Evolutionary conservation across 805 yeast species (phyloP), one percentile per base, ranked within the genome.

Genomic region (Suhomyces prunicola): DNA sequence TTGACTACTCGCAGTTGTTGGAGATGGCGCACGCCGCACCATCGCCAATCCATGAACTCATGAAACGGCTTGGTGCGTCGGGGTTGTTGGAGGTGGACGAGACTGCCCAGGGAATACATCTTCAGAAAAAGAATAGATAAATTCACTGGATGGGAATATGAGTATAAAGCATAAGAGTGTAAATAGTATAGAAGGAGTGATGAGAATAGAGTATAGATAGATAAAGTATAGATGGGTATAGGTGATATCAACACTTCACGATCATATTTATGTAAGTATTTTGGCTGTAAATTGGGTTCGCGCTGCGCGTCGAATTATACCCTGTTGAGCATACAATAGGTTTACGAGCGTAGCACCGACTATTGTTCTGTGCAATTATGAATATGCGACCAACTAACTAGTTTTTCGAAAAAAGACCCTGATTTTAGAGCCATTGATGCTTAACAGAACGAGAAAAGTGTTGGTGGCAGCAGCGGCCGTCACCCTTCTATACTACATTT

Each of bases 61-160:
- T 67, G 54, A 60, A 55, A 29, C 51, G 52, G n/a, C 53, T 66
- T 44, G 72, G 64, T 2, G 57, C 52, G 35, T 50, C 57, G 15
- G 66, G 63, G 4, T 52, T 66, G 33, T 59, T 61, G 22, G 47
- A 50, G 10, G 71, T 67, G 6, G 60, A 62, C 46, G 46, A 42
- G 31, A 24, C 46, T 13, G 15, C 19, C 15, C 42, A 39, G 24
- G 42, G 42, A 13, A 39, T 39, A 5, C 42, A 39, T 39, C n/a
- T 39, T 10, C 42, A 39, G 19, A 39, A 8, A 19, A 39, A 33
- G 15, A n/a, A 33, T 33, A 33, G 36, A 33, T 5, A 13, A 4
- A 13, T 6, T n/a, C 17, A 6, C 15, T 5, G 17, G 17, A n/a
- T 9, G 17, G 15, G 4, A n/a, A 13, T 33, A 33, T n/a, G 8